These are phyloP conservation scores for Cladosporium austrohemisphaericum DNA, from an alignment of 2,329 filamentous ascomycete genomes.

Conservation along the genomic window DNA sequence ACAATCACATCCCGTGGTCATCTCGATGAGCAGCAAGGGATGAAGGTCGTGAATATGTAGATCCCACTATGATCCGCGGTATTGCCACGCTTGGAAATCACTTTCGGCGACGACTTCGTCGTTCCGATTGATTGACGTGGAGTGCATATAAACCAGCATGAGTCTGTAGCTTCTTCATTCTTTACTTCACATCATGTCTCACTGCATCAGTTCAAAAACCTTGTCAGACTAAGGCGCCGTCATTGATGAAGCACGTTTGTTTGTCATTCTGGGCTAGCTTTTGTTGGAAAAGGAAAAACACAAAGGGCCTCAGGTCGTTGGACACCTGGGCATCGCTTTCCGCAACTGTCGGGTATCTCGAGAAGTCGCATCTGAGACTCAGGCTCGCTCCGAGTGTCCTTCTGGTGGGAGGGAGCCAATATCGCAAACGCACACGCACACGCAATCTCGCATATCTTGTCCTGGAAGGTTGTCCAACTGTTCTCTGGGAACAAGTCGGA, in stretches of 20 bases:
- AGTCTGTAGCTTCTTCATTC: too few relatives aligned
- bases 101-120: too few relatives aligned
- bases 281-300: background rate
- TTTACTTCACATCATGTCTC: too few relatives aligned
- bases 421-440: constrained; percentile 2
- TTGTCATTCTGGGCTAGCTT: constrained; percentile 15
- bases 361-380: constrained; percentile 7
- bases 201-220: too few relatives aligned
- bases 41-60: too few relatives aligned
- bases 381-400: constrained; percentile 13
- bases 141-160: too few relatives aligned
- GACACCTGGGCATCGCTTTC: constrained; percentile 5
- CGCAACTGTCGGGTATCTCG: constrained; percentile 15
- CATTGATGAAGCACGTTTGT: constrained; percentile 1
- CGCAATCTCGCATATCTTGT: constrained; percentile 16
- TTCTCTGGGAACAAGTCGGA: background rate
- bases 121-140: too few relatives aligned
- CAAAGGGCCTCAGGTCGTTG: constrained; percentile 2
- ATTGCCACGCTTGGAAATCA: too few relatives aligned
- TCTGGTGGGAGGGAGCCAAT: constrained; percentile 15
- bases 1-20: too few relatives aligned
- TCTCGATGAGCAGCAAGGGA: too few relatives aligned
- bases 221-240: too few relatives aligned
- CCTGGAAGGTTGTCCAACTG: background rate
- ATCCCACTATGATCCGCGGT: too few relatives aligned